Percentiles rank a stretch among this genome's conserved stretches.
These are phyloP conservation scores for Porphyrellus sp. DNA, from an alignment of 1,284 basidiomycete species.

Conservation along the genomic window DNA sequence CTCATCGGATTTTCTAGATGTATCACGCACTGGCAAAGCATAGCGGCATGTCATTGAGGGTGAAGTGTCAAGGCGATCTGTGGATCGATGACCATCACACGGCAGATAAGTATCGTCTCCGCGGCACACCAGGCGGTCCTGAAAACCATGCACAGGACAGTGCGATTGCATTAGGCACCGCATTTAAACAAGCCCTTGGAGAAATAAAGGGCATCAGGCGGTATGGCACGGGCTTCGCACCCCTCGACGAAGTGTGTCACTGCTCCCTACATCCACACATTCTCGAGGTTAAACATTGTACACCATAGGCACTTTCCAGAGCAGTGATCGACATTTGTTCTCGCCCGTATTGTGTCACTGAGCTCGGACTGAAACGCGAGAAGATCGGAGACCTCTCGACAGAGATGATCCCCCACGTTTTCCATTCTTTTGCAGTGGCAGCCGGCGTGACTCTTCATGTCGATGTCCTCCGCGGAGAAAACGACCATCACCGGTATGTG, in stretches of 20 bases:
- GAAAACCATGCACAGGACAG: constrained; percentile 69
- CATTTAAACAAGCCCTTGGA: constrained; percentile 94
- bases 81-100: constrained; percentile 99
- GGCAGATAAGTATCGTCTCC: constrained; percentile 68
- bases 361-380: constrained; percentile 88
- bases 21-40: constrained; percentile 93
- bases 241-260: constrained; percentile 84
- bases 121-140: constrained; percentile 15
- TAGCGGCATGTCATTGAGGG: constrained; percentile 83
- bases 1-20: constrained; percentile 62
- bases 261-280: constrained; percentile 3
- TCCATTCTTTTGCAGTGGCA: constrained; percentile 90
- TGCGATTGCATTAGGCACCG: constrained; percentile 88
- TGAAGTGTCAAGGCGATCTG: constrained; percentile 93
- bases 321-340: constrained; percentile 99
- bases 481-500: constrained; percentile 93
- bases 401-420: constrained; percentile 97
- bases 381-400: constrained; percentile 96
- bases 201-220: constrained; percentile 93
- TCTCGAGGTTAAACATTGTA: constrained; percentile 1
- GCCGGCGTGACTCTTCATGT: constrained; percentile 91
- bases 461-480: constrained; percentile 90
- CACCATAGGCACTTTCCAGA: constrained; percentile 77
- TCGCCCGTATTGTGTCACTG: constrained; percentile 91
- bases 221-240: constrained; percentile 96